Base-by-base conservation (phyloP, 305 asterid genomes). In the Fraxinus greggii region DNA sequence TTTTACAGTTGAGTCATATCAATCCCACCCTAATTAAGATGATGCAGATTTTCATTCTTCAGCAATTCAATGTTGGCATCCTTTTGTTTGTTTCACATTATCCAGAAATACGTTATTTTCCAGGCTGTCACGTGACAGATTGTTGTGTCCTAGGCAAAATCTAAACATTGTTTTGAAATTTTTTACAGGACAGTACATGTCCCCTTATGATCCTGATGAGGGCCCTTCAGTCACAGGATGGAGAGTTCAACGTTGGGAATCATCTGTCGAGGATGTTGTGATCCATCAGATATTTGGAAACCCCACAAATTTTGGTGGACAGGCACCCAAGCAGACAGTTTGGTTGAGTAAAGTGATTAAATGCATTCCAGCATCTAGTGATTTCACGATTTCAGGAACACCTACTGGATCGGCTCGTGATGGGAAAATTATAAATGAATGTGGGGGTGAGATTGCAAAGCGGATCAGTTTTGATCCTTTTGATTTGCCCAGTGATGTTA, bases 191-290 rank as follows among this genome's bases (percentile, higher is more conserved):
- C 99, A 96, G 83, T 96, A 96, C 90, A 96, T 96, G 99, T 96
- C 99, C 72, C 99, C 99, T 65, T 93, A 96, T 81, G 99, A 96
- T 91, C 99, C 98, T 54, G 99, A 96, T 63, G 99, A 96, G 91
- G 99, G 99, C 56, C 98, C 99, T 83, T 94, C 99, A 78, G 89
- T 96, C 73, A 96, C 94, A 15, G 99, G 99, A 82, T 96, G 98
- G 99, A 92, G 99, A 90, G 97, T 96, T 83, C 99, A 94, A 86
- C 94, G 99, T 32, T 96, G 99, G 99, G 99, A 96, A 83, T 94
- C 99, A 75, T 90, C 99, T 59, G 95, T 94, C 54, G 97, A 96
- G 92, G 88, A 92, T 87, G 99, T 96, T 84, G 99, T 96, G 83
- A 94, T 96, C 85, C 98, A 96, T 91, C 98, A 88, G 82, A 93